Conservation (phyloP, 139 green algal species). For the Chlamydomonas incerta region DNA sequence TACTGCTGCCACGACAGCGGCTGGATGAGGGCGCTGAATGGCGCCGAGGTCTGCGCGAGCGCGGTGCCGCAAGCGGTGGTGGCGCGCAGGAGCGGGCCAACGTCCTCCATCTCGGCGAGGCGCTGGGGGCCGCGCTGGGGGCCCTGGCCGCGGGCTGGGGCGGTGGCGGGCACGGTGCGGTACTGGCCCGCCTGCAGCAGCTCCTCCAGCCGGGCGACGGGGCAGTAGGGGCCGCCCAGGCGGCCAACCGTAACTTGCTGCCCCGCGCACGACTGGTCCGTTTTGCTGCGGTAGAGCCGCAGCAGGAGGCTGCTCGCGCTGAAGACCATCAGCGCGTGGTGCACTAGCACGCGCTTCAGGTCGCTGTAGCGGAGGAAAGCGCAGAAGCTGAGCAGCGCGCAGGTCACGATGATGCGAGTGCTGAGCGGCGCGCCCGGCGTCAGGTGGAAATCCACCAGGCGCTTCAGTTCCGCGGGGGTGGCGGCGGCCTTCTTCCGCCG, state of each 20-base stretch:
- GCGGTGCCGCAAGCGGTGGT: no score
- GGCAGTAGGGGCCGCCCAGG: conserved; percentile 3
- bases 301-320: no score
- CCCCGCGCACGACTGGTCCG: background rate
- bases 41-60: background rate
- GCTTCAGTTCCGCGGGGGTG: no score
- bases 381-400: background rate
- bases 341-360: background rate
- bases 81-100: background rate
- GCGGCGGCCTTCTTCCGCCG: no score
- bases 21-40: no score
- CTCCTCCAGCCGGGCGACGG: background rate
- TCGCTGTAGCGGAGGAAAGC: background rate
- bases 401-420: background rate
- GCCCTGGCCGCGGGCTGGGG: background rate
- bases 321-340: background rate
- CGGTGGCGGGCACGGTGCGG: background rate
- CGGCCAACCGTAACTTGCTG: background rate
- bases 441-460: background rate
- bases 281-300: background rate
- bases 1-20: background rate
- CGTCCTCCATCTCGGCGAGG: background rate
- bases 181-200: background rate
- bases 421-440: background rate
- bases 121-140: no score